Base-by-base conservation (phyloP, 2,329 filamentous ascomycete genomes). In the Penicillium sp. region DNA sequence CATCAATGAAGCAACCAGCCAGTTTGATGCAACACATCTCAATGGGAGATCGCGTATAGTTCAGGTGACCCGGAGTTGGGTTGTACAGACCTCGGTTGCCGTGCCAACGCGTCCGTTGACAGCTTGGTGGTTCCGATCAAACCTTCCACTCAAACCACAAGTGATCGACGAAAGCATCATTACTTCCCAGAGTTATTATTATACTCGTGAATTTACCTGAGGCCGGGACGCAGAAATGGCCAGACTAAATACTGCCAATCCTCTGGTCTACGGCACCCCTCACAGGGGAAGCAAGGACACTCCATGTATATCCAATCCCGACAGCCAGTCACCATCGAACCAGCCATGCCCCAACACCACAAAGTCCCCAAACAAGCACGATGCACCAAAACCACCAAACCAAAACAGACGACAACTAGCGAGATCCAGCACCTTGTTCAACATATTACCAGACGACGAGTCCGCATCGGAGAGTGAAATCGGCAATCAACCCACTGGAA, bases 371-470 rank as follows among this genome's bases (percentile, higher is more conserved):
- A 27, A 24, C 5, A 44, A 49, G 16, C 27, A 45, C 14, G 44
- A 27, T 2, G 4, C 45, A 2, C 32, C 51, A 5, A 44, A 45
- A n/a, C 41, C 56, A 5, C 51, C 48, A 48, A 47, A 39, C 27
- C 55, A 61, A 18, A 49, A 53, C 29, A 63, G 61, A 55, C 63
- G 59, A 48, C 55, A 57, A 3, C 60, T 55, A 21, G 62, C 57
- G 22, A 40, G 58, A 10, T 57, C 63, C 0, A 57, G 62, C 21
- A 40, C 57, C 2, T 45, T 50, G 9, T 72, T 71, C 31, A 60
- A 70, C 34, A 71, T 71, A 36, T 69, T 72, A n/a, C 55, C 67
- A 5, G 68, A 72, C 11, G 58, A 53, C 7, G 61, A 67, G 24
- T 54, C 52, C 7, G n/a, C 41, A 7, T 58, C 59, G 13, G 65